Evolutionary conservation across 106 monocot genomes (phyloP).

Genomic region (Allium sativum): DNA sequence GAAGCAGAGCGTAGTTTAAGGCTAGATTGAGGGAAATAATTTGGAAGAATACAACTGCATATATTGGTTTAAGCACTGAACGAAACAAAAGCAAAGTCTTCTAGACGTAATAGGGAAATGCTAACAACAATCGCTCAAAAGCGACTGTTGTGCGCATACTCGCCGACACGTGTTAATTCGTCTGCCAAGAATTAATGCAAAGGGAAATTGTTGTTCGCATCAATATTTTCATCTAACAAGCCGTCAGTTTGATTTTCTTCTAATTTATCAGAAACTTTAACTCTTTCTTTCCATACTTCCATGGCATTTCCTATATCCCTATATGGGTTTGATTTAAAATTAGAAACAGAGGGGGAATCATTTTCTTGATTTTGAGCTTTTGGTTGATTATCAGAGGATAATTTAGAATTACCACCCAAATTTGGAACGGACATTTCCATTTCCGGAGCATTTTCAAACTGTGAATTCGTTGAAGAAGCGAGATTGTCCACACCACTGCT

Average conservation of each 20-base stretch:
- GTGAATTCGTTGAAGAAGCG: slow-evolving; percentile 28
- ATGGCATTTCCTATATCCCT: slow-evolving; percentile 77
- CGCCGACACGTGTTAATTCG: no score
- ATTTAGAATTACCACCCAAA: slow-evolving; percentile 23
- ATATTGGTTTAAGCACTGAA: no score
- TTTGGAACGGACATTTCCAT: no score
- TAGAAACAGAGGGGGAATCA: slow-evolving; percentile 18
- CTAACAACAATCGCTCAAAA: no score
- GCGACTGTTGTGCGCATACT: no score
- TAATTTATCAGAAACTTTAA: slow-evolving; percentile 46
- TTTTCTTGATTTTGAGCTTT: slow-evolving; percentile 21
- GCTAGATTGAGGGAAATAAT: no score
- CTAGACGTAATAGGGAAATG: no score
- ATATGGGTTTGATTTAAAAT: slow-evolving; percentile 57
- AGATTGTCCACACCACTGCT: slow-evolving; percentile 18
- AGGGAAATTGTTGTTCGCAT: slow-evolving; percentile 53
- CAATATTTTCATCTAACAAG: slow-evolving; percentile 11
- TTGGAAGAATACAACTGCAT: no score
- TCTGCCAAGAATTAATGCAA: no score
- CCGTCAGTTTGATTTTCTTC: slow-evolving; percentile 31
- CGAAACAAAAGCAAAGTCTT: no score
- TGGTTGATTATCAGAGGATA: slow-evolving; percentile 23
- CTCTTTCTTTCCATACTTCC: slow-evolving; percentile 81
- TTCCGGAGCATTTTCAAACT: no score
- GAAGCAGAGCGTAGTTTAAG: no score